phyloP scores from a whole-genome alignment of 1,284 basidiomycete species.

The Sanghuangporus weigelae region DNA sequence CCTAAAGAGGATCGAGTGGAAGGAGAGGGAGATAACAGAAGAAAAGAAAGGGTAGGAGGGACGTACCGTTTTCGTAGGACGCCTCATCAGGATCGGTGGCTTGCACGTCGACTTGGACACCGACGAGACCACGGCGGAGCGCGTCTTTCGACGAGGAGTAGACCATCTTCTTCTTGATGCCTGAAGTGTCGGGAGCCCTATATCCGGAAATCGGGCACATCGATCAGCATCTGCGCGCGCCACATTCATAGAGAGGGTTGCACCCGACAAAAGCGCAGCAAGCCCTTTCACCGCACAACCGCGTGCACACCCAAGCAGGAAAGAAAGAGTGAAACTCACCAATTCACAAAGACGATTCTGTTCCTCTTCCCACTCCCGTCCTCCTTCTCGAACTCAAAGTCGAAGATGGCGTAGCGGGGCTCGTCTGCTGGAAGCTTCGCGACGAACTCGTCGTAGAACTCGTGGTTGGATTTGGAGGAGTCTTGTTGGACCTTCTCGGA shows the following conservation, averaged over 20 bases:
- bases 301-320: background rate
- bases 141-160: slow-evolving; percentile 91
- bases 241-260: background rate
- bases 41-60: background rate
- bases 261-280: background rate
- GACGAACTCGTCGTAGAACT: slow-evolving; percentile 49
- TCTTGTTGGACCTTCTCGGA: slow-evolving; percentile 38
- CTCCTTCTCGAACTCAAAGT: slow-evolving; percentile 82
- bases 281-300: background rate
- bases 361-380: slow-evolving; percentile 79
- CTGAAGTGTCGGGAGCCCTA: slow-evolving; percentile 87
- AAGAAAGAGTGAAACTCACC: slow-evolving; percentile 38
- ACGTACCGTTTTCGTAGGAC: slow-evolving; percentile 70
- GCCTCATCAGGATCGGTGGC: slow-evolving; percentile 83
- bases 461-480: slow-evolving; percentile 8
- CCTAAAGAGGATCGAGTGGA: background rate
- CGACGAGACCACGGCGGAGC: slow-evolving; percentile 67
- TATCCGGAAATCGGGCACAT: slow-evolving; percentile 19
- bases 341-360: slow-evolving; percentile 58
- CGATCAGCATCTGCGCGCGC: background rate
- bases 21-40: background rate
- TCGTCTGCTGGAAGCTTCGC: slow-evolving; percentile 68
- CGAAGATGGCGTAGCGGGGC: slow-evolving; percentile 90
- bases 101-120: slow-evolving; percentile 80
- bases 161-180: slow-evolving; percentile 93